These are phyloP conservation scores for Saccharomycopsis guyanensis DNA, from an alignment of 805 yeast genomes.

Conservation along the genomic window DNA sequence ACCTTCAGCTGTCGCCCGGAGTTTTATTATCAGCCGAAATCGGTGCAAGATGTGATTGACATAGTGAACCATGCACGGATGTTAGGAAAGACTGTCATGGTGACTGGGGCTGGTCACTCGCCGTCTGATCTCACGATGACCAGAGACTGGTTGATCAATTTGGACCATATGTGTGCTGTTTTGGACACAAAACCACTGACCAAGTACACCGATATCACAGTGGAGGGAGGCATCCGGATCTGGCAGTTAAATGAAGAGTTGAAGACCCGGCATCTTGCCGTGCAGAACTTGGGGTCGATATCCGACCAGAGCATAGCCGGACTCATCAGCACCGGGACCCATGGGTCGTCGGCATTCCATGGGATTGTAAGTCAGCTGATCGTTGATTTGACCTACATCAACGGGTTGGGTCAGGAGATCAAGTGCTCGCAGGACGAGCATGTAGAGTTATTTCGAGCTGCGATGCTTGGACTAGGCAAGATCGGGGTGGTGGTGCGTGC, in stretches of 20 bases:
- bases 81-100: slow-evolving; percentile 58
- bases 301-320: slow-evolving; percentile 93
- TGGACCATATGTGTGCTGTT: slow-evolving; percentile 66
- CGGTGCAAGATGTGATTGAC: slow-evolving; percentile 56
- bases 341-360: slow-evolving; percentile 90
- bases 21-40: slow-evolving; percentile 69
- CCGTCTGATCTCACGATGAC: slow-evolving; percentile 91
- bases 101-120: slow-evolving; percentile 92
- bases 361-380: slow-evolving; percentile 85
- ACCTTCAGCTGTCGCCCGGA: slow-evolving; percentile 75
- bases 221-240: slow-evolving; percentile 87
- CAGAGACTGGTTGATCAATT: slow-evolving; percentile 76
- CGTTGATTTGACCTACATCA: slow-evolving; percentile 67
- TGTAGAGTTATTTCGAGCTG: slow-evolving; percentile 68
- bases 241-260: slow-evolving; percentile 65
- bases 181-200: slow-evolving; percentile 35
- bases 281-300: slow-evolving; percentile 90
- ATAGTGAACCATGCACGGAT: slow-evolving; percentile 61
- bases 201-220: slow-evolving; percentile 78
- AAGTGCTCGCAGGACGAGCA: slow-evolving; percentile 59
- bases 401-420: slow-evolving; percentile 67
- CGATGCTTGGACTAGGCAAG: slow-evolving; percentile 79
- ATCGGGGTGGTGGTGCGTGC: slow-evolving; percentile 84
- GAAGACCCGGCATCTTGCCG: slow-evolving; percentile 58
- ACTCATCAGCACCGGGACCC: slow-evolving; percentile 94